These are phyloP conservation scores for Epichloe scottii DNA, from an alignment of 2,329 filamentous ascomycete species.

Conservation along the genomic window DNA sequence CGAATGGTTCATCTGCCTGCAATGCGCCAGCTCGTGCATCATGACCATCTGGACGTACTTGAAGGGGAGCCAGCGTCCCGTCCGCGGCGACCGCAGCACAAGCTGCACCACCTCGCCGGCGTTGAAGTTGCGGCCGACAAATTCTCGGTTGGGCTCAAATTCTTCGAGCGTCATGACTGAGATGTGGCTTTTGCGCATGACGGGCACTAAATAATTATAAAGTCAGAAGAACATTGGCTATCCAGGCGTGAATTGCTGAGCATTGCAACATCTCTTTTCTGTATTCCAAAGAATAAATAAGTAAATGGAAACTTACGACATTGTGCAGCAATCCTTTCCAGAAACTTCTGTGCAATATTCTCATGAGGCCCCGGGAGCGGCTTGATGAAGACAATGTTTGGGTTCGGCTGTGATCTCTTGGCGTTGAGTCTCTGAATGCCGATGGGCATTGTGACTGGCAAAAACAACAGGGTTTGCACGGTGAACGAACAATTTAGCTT, in stretches of 20 bases:
- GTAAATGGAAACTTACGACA: conserved; percentile 38
- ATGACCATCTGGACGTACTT: conserved; percentile 85
- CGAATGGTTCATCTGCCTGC: conserved; percentile 85
- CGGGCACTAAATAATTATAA: conserved; percentile 35
- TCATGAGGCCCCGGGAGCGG: conserved; percentile 55
- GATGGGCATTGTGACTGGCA: conserved; percentile 47
- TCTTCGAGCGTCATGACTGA: conserved; percentile 65
- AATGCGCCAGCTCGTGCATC: conserved; percentile 86
- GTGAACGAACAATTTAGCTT: neutral
- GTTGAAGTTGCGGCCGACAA: conserved; percentile 83
- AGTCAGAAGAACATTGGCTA: neutral
- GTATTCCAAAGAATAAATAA: neutral
- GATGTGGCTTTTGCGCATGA: conserved; percentile 55
- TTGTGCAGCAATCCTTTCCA: conserved; percentile 70
- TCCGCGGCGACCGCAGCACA: conserved; percentile 55
- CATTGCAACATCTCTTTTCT: neutral
- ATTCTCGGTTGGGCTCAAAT: conserved; percentile 68
- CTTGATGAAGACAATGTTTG: conserved; percentile 75
- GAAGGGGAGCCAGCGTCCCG: conserved; percentile 65
- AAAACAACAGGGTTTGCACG: neutral
- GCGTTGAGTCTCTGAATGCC: conserved; percentile 71
- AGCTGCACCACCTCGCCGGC: conserved; percentile 78
- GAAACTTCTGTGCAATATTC: conserved; percentile 52
- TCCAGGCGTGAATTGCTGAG: too few relatives aligned
- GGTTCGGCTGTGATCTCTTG: conserved; percentile 60